Evolutionary conservation across 2,329 filamentous ascomycete genomes (phyloP).

Genomic region (Phialocephala subalpina): DNA sequence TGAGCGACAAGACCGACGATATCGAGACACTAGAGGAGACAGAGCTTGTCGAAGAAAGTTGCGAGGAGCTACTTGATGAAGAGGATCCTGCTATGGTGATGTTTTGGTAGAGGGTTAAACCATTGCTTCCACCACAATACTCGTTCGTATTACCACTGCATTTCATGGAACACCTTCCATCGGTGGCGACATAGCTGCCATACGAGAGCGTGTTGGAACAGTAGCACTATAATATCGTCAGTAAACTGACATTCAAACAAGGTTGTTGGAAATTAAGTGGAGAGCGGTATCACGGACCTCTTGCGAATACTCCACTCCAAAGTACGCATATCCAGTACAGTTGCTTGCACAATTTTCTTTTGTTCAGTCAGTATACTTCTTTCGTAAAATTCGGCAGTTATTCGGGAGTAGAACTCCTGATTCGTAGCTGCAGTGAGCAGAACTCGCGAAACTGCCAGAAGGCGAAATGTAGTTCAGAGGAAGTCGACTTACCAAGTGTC

Average conservation of each 20-base stretch:
- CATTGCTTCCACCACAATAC: slow-evolving; percentile 16
- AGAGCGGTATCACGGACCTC: slow-evolving; percentile 14
- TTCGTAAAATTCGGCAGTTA: too few species aligned
- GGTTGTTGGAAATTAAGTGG: background rate
- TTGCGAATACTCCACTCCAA: slow-evolving; percentile 39
- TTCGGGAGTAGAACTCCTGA: too few species aligned
- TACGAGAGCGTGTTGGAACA: slow-evolving; percentile 38
- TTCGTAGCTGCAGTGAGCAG: too few species aligned
- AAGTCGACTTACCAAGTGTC: too few species aligned
- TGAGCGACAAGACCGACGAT: background rate
- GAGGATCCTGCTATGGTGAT: slow-evolving; percentile 7
- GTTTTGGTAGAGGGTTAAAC: slow-evolving; percentile 22
- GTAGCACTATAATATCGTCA: slow-evolving; percentile 39
- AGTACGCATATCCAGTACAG: slow-evolving; percentile 43
- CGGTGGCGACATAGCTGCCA: slow-evolving; percentile 17
- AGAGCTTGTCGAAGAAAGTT: background rate
- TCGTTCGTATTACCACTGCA: slow-evolving; percentile 30
- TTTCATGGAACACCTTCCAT: slow-evolving; percentile 28
- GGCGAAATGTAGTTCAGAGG: too few species aligned
- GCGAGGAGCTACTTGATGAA: slow-evolving; percentile 14
- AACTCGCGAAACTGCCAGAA: too few species aligned
- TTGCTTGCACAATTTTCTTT: slow-evolving; percentile 42
- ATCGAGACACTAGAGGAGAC: background rate
- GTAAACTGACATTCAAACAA: background rate
- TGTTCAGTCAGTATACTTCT: too few species aligned